phyloP scores from a whole-genome alignment of 1,139 yeast genomes.

The Geotrichum fermentans region DNA sequence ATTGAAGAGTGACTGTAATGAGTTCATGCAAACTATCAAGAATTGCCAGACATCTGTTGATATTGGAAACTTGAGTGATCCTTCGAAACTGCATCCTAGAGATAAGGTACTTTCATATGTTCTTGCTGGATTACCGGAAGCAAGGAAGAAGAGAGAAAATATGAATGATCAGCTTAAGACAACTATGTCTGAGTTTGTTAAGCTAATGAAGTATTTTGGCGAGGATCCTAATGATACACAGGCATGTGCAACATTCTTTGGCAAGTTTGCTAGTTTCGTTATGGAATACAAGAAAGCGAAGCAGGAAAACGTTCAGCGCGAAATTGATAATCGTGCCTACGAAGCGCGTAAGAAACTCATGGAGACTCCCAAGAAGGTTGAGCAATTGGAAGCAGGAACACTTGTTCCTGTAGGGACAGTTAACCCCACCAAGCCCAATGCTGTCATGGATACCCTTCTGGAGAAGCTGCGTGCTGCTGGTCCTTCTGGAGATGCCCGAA shows the following conservation, averaged over 20 bases:
- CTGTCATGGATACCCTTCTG: conserved; percentile 67
- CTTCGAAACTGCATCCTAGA: conserved; percentile 64
- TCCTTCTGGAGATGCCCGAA: conserved; percentile 64
- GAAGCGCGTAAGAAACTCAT: conserved; percentile 65
- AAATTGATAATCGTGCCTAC: conserved; percentile 72
- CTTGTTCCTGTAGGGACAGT: conserved; percentile 19
- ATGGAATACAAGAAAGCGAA: conserved; percentile 73
- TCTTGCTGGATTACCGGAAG: conserved; percentile 51
- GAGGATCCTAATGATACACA: conserved; percentile 63
- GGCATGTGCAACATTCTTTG: conserved; percentile 64
- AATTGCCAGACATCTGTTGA: conserved; percentile 55
- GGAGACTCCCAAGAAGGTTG: conserved; percentile 42
- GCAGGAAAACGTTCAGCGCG: conserved; percentile 68
- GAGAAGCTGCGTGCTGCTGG: conserved; percentile 72
- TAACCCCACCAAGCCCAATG: conserved; percentile 21
- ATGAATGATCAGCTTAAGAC: conserved; percentile 53
- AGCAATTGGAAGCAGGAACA: conserved; percentile 29
- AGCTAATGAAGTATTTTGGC: conserved; percentile 75
- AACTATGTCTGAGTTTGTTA: conserved; percentile 52
- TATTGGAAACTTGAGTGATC: conserved; percentile 72
- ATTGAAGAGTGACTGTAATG: conserved; percentile 63
- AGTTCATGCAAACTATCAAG: conserved; percentile 51
- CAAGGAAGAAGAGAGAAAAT: conserved; percentile 55
- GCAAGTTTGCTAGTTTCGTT: conserved; percentile 67
- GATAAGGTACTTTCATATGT: conserved; percentile 60